These are phyloP conservation scores for Fusarium sarcochroum DNA, from an alignment of 2,329 filamentous ascomycete species.

Conservation along the genomic window DNA sequence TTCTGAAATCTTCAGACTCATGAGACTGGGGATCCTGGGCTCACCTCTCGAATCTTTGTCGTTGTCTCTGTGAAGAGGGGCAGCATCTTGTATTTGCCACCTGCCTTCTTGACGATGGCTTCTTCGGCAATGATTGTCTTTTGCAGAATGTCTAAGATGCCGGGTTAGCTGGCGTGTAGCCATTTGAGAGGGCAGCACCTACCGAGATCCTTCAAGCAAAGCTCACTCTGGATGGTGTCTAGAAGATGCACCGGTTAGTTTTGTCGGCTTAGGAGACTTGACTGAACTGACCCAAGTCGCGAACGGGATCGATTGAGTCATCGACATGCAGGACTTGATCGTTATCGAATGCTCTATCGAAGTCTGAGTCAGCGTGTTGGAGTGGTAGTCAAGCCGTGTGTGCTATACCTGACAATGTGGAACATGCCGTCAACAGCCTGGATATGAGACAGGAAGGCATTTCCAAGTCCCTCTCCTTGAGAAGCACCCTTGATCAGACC, in stretches of 20 bases:
- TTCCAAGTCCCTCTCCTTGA: conserved; percentile 60
- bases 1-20: not conserved
- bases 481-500: conserved; percentile 62
- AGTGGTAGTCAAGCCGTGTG: not conserved
- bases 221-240: conserved; percentile 49
- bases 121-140: conserved; percentile 59
- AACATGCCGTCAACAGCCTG: conserved; percentile 63
- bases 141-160: conserved; percentile 54
- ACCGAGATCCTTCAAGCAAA: conserved; percentile 57
- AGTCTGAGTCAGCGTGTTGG: conserved; percentile 10
- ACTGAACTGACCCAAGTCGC: conserved; percentile 56
- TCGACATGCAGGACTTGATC: conserved; percentile 62
- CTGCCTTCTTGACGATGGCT: conserved; percentile 57
- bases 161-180: not conserved
- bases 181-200: not conserved
- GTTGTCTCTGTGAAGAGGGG: conserved; percentile 61
- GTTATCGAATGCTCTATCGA: conserved; percentile 59
- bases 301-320: conserved; percentile 61
- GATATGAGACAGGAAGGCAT: conserved; percentile 62
- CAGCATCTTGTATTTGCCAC: conserved; percentile 62
- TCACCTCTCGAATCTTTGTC: conserved; percentile 55
- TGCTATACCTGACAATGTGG: conserved; percentile 58
- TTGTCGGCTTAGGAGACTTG: not conserved
- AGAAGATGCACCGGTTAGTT: conserved; percentile 13
- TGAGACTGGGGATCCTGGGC: conserved; percentile 5